Percentiles rank a stretch among this genome's conserved stretches.
phyloP scores from a whole-genome alignment of 768 basidiomycete genomes.

The Amanita jacksonii region DNA sequence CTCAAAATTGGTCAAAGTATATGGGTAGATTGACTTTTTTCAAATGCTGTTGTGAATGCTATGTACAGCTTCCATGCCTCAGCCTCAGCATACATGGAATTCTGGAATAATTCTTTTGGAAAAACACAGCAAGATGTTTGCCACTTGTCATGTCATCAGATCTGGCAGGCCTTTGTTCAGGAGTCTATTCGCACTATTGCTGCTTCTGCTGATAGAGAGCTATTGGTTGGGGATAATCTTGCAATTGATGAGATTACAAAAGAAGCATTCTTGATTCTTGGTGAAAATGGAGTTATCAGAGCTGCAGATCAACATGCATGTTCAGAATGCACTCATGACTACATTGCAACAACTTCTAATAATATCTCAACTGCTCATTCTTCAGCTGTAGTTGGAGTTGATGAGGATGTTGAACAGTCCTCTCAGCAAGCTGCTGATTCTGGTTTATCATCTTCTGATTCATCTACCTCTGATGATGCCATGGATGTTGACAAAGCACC shows the following conservation, averaged over 20 bases:
- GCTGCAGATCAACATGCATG: slow-evolving; percentile 8
- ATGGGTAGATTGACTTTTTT: slow-evolving; percentile 3
- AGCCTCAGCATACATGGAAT: not conserved
- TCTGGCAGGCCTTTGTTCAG: slow-evolving; percentile 16
- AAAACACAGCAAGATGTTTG: too few species aligned
- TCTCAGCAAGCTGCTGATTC: too few species aligned
- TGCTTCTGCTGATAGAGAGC: not conserved
- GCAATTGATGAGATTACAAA: slow-evolving; percentile 10
- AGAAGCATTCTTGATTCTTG: slow-evolving; percentile 10
- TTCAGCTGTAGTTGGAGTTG: too few species aligned
- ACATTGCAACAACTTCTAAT: too few species aligned
- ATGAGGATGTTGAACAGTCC: too few species aligned
- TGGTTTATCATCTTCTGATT: too few species aligned
- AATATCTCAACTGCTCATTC: too few species aligned
- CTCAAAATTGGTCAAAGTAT: slow-evolving; percentile 5
- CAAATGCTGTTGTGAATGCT: not conserved
- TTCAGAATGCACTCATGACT: slow-evolving; percentile 3
- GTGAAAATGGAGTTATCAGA: slow-evolving; percentile 10
- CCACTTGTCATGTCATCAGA: too few species aligned
- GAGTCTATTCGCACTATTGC: slow-evolving; percentile 14
- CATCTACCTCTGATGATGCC: too few species aligned
- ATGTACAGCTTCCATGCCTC: slow-evolving; percentile 3
- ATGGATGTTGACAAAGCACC: too few species aligned
- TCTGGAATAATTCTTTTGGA: not conserved
- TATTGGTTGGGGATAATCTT: slow-evolving; percentile 7